Evolutionary conservation across 2,329 filamentous ascomycete genomes (phyloP).

Genomic region (Ceratocystis colombiana): DNA sequence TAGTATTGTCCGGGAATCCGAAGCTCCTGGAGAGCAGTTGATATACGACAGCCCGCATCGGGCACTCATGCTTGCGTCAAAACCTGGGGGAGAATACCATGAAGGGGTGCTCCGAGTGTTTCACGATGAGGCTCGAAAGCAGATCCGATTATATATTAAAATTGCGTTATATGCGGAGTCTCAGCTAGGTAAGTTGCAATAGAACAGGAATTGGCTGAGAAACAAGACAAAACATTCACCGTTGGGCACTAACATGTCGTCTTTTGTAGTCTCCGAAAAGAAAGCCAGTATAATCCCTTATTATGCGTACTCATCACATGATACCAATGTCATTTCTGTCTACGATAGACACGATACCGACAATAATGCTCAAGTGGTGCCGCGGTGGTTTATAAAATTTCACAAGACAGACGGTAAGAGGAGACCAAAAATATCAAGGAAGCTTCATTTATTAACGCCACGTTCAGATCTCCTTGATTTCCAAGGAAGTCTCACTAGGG

Average conservation of each 20-base stretch:
- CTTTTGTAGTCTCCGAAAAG: not conserved
- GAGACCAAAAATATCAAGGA: not conserved
- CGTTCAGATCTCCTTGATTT: conserved; percentile 14
- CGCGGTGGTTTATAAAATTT: conserved; percentile 17
- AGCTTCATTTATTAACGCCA: not conserved
- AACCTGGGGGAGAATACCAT: not conserved
- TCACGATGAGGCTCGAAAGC: not conserved
- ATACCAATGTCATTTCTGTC: conserved; percentile 15
- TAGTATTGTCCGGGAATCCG: not conserved
- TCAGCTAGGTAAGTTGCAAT: not conserved
- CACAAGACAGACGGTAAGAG: not conserved
- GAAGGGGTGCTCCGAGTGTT: conserved; percentile 11
- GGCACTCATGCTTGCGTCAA: not conserved
- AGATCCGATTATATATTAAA: not conserved
- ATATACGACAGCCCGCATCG: conserved; percentile 6
- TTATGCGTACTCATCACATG: conserved; percentile 18
- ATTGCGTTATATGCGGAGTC: not conserved
- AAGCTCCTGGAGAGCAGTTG: conserved; percentile 13
- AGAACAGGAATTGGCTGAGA: not conserved
- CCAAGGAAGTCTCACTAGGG: conserved; percentile 17
- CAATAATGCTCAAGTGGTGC: not conserved
- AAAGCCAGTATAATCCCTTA: conserved; percentile 6
- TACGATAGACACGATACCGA: not conserved
- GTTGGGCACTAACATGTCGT: not conserved
- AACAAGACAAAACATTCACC: not conserved